Base-by-base conservation (phyloP, 2,329 filamentous ascomycete genomes). In the Anthostomella pinea region DNA sequence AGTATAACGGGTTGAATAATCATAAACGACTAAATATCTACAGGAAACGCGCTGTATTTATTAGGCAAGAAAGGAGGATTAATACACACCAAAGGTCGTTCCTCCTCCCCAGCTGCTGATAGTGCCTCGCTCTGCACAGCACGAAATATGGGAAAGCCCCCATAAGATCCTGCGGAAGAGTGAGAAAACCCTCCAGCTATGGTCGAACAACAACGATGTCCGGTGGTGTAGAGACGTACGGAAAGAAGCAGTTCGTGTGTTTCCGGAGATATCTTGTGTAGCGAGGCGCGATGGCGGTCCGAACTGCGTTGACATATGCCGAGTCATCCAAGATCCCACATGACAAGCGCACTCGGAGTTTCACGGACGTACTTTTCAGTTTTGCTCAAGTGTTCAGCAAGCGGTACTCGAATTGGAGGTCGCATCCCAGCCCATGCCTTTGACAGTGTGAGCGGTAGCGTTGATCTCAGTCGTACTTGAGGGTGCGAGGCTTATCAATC, bases 41-140 rank as follows among this genome's bases (percentile, higher is more conserved):
- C 13, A 28, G n/a, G n/a, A n/a, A n/a, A n/a, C n/a, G n/a, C n/a
- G n/a, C n/a, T n/a, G n/a, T n/a, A n/a, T n/a, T n/a, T 22, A 32
- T 32, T 38, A 43, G 42, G 42, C 15, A 41, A 38, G 43, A 33
- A 39, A 42, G 43, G 46, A 51, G 38, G 41, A 45, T 38, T 40
- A 39, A 54, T 56, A 56, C 53, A 56, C 53, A 56, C 53, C 53
- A 40, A 35, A 30, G 30, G n/a, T n/a, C n/a, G n/a, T n/a, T n/a
- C n/a, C n/a, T n/a, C n/a, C n/a, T n/a, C n/a, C n/a, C n/a, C n/a
- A n/a, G n/a, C n/a, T n/a, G n/a, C n/a, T n/a, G n/a, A n/a, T n/a
- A n/a, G n/a, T n/a, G n/a, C n/a, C n/a, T n/a, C n/a, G n/a, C n/a
- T n/a, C n/a, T n/a, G 23, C 21, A 35, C 26, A 22, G 14, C 33